Evolutionary conservation across 306 rosid species (phyloP), one percentile per base, ranked within the genome.

Genomic region (Boehmeria nivea): DNA sequence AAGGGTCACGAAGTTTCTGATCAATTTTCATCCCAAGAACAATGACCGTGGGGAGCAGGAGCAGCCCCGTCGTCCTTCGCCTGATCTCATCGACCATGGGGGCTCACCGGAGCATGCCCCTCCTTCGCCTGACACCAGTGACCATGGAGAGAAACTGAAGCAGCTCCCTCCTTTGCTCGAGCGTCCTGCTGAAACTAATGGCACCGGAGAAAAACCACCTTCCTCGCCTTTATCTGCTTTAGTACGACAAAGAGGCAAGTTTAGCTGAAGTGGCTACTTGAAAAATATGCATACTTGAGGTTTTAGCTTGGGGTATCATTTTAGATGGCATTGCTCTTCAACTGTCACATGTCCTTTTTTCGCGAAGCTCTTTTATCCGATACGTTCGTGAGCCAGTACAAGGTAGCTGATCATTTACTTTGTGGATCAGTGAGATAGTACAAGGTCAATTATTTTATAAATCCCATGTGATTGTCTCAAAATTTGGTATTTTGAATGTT

Each of bases 1-100:
- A 2, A 82, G 98, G 69, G 98, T 87, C 42, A 87, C 95, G 4
- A 87, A 87, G 72, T 87, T 87, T 52, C 98, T 95, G 14, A 82
- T 90, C 64, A 77, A 77, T 68, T 77, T 77, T 52, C 78, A 77
- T 24, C 82, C 82, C 0, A 91, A 77, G 57, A 70, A 64, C 57
- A 26, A 24, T 20, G 76, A 70, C 15, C 43, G 10, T 0, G 70
- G 19, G 17, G 61, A 50, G 60, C 66, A 25, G 19, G 59, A 48
- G 64, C 64, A 64, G 51, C 11, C 48, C 15, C 62, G 53, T 12
- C 16, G 53, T 12, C 16, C 51, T 40, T 54, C 60, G 2, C 60
- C 57, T 48, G 75, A 69, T 20, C 54, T 40, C 23, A 40, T 49
- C 19, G 71, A 53, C 19, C 10, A 40, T n/a, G 33, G 25, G 3